phyloP scores from a whole-genome alignment of 371 early-diverging fungal species.

The Nematocida parisii region DNA sequence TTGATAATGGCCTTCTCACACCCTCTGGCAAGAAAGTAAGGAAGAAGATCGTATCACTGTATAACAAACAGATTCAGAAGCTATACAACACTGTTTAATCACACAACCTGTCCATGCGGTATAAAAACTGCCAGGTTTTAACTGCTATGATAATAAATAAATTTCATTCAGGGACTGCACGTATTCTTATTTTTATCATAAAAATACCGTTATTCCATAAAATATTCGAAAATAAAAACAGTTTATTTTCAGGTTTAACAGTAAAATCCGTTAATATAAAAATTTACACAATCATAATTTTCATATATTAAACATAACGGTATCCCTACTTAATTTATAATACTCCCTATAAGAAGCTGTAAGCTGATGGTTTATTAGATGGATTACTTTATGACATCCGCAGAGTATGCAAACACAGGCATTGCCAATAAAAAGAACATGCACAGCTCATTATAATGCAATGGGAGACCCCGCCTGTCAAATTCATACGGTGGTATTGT shows the following conservation, averaged over 20 bases:
- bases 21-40: constrained; percentile 70
- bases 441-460: constrained; percentile 9
- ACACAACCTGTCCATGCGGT: neutral
- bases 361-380: neutral
- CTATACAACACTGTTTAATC: constrained; percentile 28
- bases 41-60: constrained; percentile 59
- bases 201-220: no score
- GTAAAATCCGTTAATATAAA: no score
- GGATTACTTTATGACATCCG: neutral
- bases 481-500: constrained; percentile 6
- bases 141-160: no score
- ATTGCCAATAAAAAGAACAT: constrained; percentile 18
- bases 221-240: no score
- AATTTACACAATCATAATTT: no score
- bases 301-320: no score
- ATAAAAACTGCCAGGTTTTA: no score
- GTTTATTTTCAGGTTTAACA: no score
- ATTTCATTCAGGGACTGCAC: no score
- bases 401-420: constrained; percentile 38
- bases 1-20: constrained; percentile 65
- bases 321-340: no score
- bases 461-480: constrained; percentile 13
- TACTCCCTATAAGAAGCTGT: neutral
- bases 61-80: constrained; percentile 62
- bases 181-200: no score